A percentile compares a stretch with the other conserved stretches of the same genome.
phyloP scores from a whole-genome alignment of 768 basidiomycete species.

The Mycena venus region DNA sequence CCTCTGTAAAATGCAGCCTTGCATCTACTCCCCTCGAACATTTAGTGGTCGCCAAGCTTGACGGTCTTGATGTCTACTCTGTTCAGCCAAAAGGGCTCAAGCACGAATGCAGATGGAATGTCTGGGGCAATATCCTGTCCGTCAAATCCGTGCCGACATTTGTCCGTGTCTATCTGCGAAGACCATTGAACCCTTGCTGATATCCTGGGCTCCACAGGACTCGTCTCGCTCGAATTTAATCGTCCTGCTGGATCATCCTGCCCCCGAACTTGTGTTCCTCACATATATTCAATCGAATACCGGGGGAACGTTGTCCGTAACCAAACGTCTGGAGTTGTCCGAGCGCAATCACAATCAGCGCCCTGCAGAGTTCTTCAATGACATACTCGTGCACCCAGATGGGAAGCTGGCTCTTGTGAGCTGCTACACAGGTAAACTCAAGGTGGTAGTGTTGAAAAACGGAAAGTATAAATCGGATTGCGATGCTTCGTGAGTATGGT shows the following conservation, averaged over 20 bases:
- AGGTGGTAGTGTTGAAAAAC: slow-evolving; percentile 68
- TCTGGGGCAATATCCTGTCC: slow-evolving; percentile 77
- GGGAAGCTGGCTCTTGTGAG: slow-evolving; percentile 73
- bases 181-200: slow-evolving; percentile 14
- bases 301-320: slow-evolving; percentile 54
- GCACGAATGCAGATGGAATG: slow-evolving; percentile 69
- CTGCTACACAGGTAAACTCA: slow-evolving; percentile 80
- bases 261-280: slow-evolving; percentile 79
- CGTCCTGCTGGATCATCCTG: slow-evolving; percentile 82
- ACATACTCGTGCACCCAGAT: slow-evolving; percentile 74
- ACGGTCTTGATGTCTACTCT: slow-evolving; percentile 78
- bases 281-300: slow-evolving; percentile 56
- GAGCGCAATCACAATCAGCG: slow-evolving; percentile 64
- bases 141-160: slow-evolving; percentile 67
- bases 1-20: slow-evolving; percentile 79
- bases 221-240: slow-evolving; percentile 65
- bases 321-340: slow-evolving; percentile 64
- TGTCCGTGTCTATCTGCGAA: slow-evolving; percentile 52
- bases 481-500: slow-evolving; percentile 70
- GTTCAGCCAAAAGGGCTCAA: slow-evolving; percentile 71
- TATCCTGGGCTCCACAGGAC: slow-evolving; percentile 37
- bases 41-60: slow-evolving; percentile 77
- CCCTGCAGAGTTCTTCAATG: slow-evolving; percentile 78
- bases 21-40: slow-evolving; percentile 66
- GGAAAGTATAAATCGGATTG: slow-evolving; percentile 70